Conservation (phyloP, 768 basidiomycete species). For the Galerina marginata region DNA sequence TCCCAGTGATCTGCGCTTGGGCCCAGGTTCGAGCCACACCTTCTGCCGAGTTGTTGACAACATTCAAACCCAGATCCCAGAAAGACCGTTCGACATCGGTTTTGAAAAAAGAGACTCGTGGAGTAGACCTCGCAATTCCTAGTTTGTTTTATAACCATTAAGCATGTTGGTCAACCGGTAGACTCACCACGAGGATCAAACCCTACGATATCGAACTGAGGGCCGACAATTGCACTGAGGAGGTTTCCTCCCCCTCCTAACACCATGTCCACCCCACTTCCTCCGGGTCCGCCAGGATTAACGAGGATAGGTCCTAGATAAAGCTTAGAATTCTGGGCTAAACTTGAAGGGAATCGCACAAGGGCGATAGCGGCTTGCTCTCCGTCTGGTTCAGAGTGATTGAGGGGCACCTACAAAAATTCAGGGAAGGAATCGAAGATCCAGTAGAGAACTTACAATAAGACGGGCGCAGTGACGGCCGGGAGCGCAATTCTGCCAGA, state of each 20-base stretch:
- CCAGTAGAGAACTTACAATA: constrained; percentile 1
- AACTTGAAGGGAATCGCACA: neutral
- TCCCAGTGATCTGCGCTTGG: constrained; percentile 29
- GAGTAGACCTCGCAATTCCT: constrained; percentile 44
- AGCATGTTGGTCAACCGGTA: neutral
- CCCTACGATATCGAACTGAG: constrained; percentile 51
- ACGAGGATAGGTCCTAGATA: neutral
- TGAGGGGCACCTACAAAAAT: too few species aligned
- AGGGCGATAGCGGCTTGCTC: too few species aligned
- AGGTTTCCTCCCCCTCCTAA: constrained; percentile 21
- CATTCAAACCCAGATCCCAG: constrained; percentile 10
- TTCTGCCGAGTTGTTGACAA: constrained; percentile 31
- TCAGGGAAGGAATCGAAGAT: too few species aligned
- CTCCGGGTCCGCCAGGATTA: neutral
- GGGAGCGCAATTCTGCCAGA: constrained; percentile 13
- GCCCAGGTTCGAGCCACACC: constrained; percentile 39
- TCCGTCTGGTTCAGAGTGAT: too few species aligned
- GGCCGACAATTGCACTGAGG: constrained; percentile 42
- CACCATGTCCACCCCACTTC: neutral
- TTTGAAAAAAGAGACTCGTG: constrained; percentile 40
- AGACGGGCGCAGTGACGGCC: constrained; percentile 19
- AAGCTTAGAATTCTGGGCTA: neutral
- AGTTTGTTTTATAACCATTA: neutral
- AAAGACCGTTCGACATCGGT: constrained; percentile 35
- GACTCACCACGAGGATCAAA: constrained; percentile 53